Evolutionary conservation across 805 yeast genomes (phyloP).

Genomic region (Metschnikowia anglica): DNA sequence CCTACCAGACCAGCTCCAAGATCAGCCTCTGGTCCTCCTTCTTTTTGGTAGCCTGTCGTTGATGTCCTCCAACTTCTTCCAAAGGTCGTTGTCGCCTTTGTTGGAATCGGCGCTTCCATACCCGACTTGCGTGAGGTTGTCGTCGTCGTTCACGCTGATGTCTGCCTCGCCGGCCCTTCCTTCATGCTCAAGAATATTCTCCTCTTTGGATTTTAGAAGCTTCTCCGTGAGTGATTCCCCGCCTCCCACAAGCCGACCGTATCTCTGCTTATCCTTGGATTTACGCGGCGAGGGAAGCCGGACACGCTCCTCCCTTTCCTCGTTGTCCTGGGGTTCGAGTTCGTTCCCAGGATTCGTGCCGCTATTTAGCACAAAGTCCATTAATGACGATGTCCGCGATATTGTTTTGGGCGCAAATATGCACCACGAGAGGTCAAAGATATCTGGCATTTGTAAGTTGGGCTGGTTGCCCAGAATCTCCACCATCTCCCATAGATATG

Average conservation of each 20-base stretch:
- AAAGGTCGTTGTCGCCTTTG: slow-evolving; percentile 13
- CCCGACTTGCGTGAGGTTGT: slow-evolving; percentile 19
- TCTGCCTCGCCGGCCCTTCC: slow-evolving; percentile 7
- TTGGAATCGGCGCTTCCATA: slow-evolving; percentile 18
- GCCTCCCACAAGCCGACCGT: slow-evolving; percentile 48
- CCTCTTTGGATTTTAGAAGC: slow-evolving; percentile 14
- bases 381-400: slow-evolving; percentile 25
- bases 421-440: slow-evolving; percentile 54
- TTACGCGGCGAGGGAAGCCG: slow-evolving; percentile 56
- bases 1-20: no score
- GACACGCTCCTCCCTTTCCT: slow-evolving; percentile 21
- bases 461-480: slow-evolving; percentile 24
- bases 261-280: slow-evolving; percentile 40
- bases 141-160: slow-evolving; percentile 12
- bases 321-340: neutral
- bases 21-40: slow-evolving; percentile 9
- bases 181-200: slow-evolving; percentile 3
- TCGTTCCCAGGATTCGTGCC: neutral
- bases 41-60: slow-evolving; percentile 13
- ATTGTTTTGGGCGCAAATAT: slow-evolving; percentile 46
- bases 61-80: slow-evolving; percentile 18
- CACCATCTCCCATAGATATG: slow-evolving; percentile 53
- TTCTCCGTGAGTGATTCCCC: slow-evolving; percentile 20
- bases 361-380: slow-evolving; percentile 13
- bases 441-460: slow-evolving; percentile 34